These are phyloP conservation scores for Nicotiana obtusifolia DNA, from an alignment of 257 asterid species.

Conservation along the genomic window DNA sequence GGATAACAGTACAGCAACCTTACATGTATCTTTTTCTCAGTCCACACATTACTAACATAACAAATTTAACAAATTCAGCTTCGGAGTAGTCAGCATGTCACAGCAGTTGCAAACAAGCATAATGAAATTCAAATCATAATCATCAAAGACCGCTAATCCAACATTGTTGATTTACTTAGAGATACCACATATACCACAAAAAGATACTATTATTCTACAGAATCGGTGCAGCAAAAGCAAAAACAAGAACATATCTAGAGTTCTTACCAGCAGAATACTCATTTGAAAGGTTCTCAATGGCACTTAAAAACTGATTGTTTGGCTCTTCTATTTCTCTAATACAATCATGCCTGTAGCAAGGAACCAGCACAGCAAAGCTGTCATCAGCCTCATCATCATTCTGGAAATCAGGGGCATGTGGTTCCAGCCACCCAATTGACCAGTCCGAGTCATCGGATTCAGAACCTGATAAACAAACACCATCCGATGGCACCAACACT, in stretches of 20 bases:
- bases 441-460: constrained; percentile 93
- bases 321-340: constrained; percentile 30
- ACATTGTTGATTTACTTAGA: not conserved
- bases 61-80: not conserved
- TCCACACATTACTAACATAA: not conserved
- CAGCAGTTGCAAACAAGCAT: not conserved
- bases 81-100: not conserved
- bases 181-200: not conserved
- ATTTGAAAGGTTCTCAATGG: constrained; percentile 43
- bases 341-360: constrained; percentile 71
- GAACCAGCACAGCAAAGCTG: constrained; percentile 92
- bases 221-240: not conserved
- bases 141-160: not conserved
- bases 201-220: not conserved
- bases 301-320: constrained; percentile 39
- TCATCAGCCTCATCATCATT: constrained; percentile 64
- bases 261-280: constrained; percentile 58
- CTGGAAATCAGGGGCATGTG: constrained; percentile 78
- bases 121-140: not conserved
- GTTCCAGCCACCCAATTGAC: constrained; percentile 98
- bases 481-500: constrained; percentile 88
- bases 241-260: not conserved
- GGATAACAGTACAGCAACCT: not conserved
- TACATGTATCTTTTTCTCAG: not conserved
- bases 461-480: constrained; percentile 77